Evolutionary conservation across 2,329 filamentous ascomycete species (phyloP), one percentile per base, ranked within the genome.

Genomic region (Neofusicoccum ribis): DNA sequence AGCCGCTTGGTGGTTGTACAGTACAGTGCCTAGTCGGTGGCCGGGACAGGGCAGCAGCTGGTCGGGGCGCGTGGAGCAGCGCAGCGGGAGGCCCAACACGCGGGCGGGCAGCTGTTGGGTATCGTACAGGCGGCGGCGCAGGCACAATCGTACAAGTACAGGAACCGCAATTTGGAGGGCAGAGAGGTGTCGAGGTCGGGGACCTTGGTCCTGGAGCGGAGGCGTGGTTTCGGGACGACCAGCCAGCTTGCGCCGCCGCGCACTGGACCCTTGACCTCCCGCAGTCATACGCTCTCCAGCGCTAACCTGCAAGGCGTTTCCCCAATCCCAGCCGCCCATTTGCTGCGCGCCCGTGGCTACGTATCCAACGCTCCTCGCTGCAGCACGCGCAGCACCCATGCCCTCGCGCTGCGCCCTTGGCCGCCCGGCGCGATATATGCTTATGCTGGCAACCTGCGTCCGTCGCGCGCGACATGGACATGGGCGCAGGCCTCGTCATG

Each of bases 1-100:
- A 56, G 44, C 63, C 63, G 63, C 52, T 27, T 41, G 50, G 56
- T 47, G 56, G 63, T 64, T 64, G 63, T 64, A 64, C 63, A 64
- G 63, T 64, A 54, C 51, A 54, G 52, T 44, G 50, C 63, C 50
- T 64, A 37, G 63, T 49, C 50, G 36, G 46, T 44, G 50, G 62
- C 62, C 34, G 41, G 50, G 43, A 31, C 46, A 50, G 63, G 63
- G 51, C 63, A 64, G 63, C 52, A 36, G 41, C 36, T 41, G 63
- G 63, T 31, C 63, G 63, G 34, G 52, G 63, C 63, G 63, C 51
- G 49, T 37, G 17, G 50, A 56, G 23, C 46, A 47, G 61, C 46
- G 44, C 61, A 41, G 37, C 20, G 36, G 52, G 37, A 36, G 61
- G 61, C 49, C 49, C 61, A 54, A 52, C 49, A 31, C 37, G 60